Evolutionary conservation across 202 grass and related monocot genomes (phyloP), one percentile per base, ranked within the genome.

Genomic region (Schoenoplectus triqueter): DNA sequence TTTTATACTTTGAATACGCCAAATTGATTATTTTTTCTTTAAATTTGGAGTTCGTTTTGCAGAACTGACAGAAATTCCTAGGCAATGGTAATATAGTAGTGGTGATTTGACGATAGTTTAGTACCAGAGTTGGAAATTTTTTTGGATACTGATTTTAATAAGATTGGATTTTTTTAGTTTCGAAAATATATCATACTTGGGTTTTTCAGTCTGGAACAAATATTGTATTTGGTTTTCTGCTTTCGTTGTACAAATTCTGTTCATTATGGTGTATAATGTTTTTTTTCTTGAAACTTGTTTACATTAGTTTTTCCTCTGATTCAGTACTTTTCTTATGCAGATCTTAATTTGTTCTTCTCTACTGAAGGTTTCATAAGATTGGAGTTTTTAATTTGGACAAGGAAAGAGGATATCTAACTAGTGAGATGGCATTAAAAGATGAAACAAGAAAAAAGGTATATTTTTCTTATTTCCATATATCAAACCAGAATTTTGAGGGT

Each of bases 391-490:
- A 48, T 49, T 82, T 18, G 80, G 4, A 20, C 31, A 80, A 82
- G 69, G 14, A 77, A 75, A 40, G 66, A 73, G 31, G 59, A 31
- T 63, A 72, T 66, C 20, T 61, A 21, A n/a, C 47, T 74, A 47
- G 50, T 88, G 64, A 71, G 80, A 95, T 95, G 93, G 89, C 88
- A 51, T 69, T 85, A 45, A 86, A 81, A 86, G 67, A 69, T 64
- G 79, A 66, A 65, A 89, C 59, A 82, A 88, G 82, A 65, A 90
- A 89, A 79, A 92, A 92, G 90, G 90, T 91, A 78, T 47, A 66
- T 15, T 71, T 17, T 55, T 7, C 64, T 52, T 67, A 3, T 13
- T 69, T 73, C 1, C 20, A 5, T 6, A 31, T 79, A 4, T 60
- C 1, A 2, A 61, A 79, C 13, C 14, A 61, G 10, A 61, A 78